These are phyloP conservation scores for Allantophomopsis lycopodina DNA, from an alignment of 2,329 filamentous ascomycete species.

Conservation along the genomic window DNA sequence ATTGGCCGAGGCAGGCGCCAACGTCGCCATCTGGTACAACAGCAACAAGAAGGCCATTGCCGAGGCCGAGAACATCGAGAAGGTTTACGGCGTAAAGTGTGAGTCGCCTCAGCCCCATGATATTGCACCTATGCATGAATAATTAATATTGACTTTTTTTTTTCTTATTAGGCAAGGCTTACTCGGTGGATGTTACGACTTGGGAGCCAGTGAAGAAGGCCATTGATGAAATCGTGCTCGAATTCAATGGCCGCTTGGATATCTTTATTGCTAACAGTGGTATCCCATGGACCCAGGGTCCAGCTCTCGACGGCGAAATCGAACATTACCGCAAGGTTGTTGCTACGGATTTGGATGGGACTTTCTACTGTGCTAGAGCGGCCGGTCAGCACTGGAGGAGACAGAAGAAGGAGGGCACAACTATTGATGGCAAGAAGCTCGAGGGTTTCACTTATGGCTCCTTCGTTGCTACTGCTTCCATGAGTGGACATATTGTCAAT, in stretches of 20 bases:
- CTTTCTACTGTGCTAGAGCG: constrained; percentile 63
- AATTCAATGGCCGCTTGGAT: constrained; percentile 64
- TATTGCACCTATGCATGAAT: not conserved
- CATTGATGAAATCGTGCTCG: constrained; percentile 38
- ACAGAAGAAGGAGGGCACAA: constrained; percentile 55
- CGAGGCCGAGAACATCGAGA: constrained; percentile 47
- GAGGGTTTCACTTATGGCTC: constrained; percentile 48
- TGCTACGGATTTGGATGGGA: constrained; percentile 59
- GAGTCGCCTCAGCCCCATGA: constrained; percentile 14
- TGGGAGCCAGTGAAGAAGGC: constrained; percentile 35
- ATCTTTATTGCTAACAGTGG: constrained; percentile 71
- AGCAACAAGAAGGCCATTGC: constrained; percentile 50
- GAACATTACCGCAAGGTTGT: constrained; percentile 56
- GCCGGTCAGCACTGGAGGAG: constrained; percentile 57
- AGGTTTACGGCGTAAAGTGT: constrained; percentile 56
- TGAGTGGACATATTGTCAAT: constrained; percentile 68
- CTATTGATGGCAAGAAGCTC: constrained; percentile 45
- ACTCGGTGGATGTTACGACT: constrained; percentile 45
- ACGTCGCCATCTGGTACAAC: constrained; percentile 63
- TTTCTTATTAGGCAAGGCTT: constrained; percentile 47
- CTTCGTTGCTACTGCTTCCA: constrained; percentile 68
- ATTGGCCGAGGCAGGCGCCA: constrained; percentile 56
- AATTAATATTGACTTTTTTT: not conserved
- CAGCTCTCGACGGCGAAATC: constrained; percentile 50
- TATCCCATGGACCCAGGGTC: constrained; percentile 57